A percentile compares a stretch with the other conserved stretches of the same genome.
Evolutionary conservation across 768 basidiomycete species (phyloP).

Genomic region (Mycena capillaripes): DNA sequence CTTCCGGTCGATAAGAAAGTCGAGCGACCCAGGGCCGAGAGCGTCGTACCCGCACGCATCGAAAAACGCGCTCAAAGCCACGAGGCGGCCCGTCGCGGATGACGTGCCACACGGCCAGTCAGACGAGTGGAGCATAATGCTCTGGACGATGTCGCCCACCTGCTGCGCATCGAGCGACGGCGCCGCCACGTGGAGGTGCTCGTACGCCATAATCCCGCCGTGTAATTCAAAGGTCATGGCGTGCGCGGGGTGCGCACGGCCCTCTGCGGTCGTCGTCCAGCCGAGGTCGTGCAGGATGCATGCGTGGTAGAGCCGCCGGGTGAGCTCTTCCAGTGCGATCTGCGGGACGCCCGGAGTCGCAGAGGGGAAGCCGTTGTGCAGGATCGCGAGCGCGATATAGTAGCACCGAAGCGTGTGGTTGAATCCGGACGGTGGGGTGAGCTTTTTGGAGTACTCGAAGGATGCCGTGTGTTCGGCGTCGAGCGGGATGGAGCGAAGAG

Average conservation of each 20-base stretch:
- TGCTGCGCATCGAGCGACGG: constrained; percentile 19
- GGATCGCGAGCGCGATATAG: constrained; percentile 34
- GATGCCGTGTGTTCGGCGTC: constrained; percentile 27
- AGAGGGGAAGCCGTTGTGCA: constrained; percentile 35
- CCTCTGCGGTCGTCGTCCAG: constrained; percentile 11
- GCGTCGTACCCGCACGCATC: constrained; percentile 30
- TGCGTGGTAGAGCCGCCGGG: constrained; percentile 14
- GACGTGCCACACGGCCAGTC: constrained; percentile 27
- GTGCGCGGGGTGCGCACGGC: constrained; percentile 10
- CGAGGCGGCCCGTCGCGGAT: constrained; percentile 31
- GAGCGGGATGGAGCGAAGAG: constrained; percentile 11
- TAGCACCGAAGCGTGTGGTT: constrained; percentile 36
- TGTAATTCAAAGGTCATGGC: constrained; percentile 22
- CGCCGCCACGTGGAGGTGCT: constrained; percentile 10
- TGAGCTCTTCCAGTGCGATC: constrained; percentile 26
- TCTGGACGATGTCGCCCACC: constrained; percentile 12
- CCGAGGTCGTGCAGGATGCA: constrained; percentile 25
- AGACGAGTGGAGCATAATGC: constrained; percentile 27
- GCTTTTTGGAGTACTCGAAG: constrained; percentile 27
- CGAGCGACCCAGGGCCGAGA: constrained; percentile 25
- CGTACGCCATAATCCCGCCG: constrained; percentile 30
- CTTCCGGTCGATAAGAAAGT: constrained; percentile 25
- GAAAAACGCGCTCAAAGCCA: background rate
- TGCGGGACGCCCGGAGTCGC: constrained; percentile 33
- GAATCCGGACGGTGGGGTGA: constrained; percentile 26